phyloP scores from a whole-genome alignment of 2,329 filamentous ascomycete species.

The Pseudocercospora fijiensis region DNA sequence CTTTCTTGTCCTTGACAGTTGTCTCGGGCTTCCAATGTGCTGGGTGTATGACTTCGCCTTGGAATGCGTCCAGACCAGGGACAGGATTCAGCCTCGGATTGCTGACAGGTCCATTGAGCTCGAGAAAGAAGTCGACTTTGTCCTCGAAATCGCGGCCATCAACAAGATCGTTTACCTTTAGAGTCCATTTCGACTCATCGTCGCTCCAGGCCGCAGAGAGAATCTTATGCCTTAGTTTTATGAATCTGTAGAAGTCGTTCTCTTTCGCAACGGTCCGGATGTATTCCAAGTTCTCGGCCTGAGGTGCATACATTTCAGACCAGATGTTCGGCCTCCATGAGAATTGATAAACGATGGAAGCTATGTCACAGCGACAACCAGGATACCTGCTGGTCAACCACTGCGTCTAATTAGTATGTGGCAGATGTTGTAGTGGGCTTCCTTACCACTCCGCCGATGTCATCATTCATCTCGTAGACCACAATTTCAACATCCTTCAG shows the following conservation, averaged over 20 bases:
- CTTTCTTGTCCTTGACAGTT: constrained; percentile 16
- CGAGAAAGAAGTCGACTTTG: constrained; percentile 26
- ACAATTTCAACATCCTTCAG: constrained; percentile 27
- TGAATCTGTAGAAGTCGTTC: constrained; percentile 26
- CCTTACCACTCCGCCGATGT: constrained; percentile 37
- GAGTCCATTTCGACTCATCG: constrained; percentile 21
- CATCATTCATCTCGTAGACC: constrained; percentile 36
- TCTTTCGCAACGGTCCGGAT: constrained; percentile 23
- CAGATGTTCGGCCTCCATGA: constrained; percentile 35
- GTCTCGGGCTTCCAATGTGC: constrained; percentile 13
- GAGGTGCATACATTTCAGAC: constrained; percentile 28
- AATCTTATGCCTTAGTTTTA: constrained; percentile 24
- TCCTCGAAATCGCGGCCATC: constrained; percentile 17
- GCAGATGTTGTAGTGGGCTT: not conserved
- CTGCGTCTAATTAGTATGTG: constrained; percentile 16
- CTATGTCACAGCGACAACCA: constrained; percentile 38
- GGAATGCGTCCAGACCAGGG: constrained; percentile 17
- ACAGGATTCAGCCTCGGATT: constrained; percentile 16
- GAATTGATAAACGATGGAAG: constrained; percentile 38
- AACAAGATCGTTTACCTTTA: constrained; percentile 19
- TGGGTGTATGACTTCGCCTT: constrained; percentile 19
- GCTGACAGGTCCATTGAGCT: constrained; percentile 28
- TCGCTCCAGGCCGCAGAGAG: constrained; percentile 23
- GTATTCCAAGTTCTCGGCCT: constrained; percentile 26
- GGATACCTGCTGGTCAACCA: constrained; percentile 41